These are phyloP conservation scores for Xylaria sp. DNA, from an alignment of 2,329 filamentous ascomycete genomes.

Conservation along the genomic window DNA sequence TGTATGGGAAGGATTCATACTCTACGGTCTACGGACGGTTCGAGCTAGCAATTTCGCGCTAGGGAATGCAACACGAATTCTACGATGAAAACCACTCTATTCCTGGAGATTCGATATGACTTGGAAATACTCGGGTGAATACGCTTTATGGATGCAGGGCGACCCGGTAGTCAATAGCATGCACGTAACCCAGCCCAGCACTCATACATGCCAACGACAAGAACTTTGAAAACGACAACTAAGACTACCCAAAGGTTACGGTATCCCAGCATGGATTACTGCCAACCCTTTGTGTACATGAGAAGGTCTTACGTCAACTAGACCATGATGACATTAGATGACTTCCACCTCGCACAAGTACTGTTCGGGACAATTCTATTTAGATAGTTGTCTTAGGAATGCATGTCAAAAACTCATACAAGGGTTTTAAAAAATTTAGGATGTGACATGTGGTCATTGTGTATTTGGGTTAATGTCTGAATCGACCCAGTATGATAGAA, in stretches of 20 bases:
- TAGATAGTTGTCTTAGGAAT: conserved; percentile 15
- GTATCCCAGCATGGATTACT: conserved; percentile 4
- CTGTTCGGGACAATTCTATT: conserved; percentile 2
- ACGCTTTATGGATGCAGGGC: conserved; percentile 25
- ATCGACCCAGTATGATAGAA: not conserved
- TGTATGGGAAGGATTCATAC: conserved; percentile 45
- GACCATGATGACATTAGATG: conserved; percentile 9
- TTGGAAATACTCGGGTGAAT: conserved; percentile 21
- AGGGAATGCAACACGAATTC: conserved; percentile 44
- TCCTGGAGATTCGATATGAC: conserved; percentile 17
- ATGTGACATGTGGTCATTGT: not conserved
- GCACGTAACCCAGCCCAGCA: conserved; percentile 5
- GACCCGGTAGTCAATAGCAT: conserved; percentile 10
- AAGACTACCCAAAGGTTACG: not conserved
- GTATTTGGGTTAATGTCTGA: not conserved
- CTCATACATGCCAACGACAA: conserved; percentile 16
- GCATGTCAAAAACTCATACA: not conserved
- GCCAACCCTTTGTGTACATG: not conserved
- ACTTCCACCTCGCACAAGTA: not conserved
- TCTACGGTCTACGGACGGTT: conserved; percentile 44
- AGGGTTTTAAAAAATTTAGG: not conserved
- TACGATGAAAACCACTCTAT: conserved; percentile 38
- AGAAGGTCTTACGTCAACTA: conserved; percentile 5
- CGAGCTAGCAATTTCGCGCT: conserved; percentile 45
- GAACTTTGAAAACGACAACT: conserved; percentile 6